These are phyloP conservation scores for Naematelia encephala DNA, from an alignment of 768 basidiomycete genomes.

Conservation along the genomic window DNA sequence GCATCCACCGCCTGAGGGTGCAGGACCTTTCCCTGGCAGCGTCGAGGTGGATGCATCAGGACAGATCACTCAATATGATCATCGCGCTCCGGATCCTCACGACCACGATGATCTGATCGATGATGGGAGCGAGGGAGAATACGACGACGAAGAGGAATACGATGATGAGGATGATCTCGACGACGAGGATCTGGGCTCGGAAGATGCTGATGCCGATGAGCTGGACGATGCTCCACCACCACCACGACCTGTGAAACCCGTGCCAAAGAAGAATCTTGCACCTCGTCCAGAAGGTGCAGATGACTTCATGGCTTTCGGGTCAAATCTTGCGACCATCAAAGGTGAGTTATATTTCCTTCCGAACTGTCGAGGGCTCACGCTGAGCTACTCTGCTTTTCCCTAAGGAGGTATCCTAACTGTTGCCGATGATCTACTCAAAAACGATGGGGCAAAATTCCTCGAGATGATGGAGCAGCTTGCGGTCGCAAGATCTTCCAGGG, in stretches of 20 bases:
- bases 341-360: constrained; percentile 39
- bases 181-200: constrained; percentile 57
- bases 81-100: constrained; percentile 47
- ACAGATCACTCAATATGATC: constrained; percentile 58
- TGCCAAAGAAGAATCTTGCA: constrained; percentile 10
- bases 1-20: constrained; percentile 84
- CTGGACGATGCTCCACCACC: constrained; percentile 61
- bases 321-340: constrained; percentile 68
- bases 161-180: constrained; percentile 57
- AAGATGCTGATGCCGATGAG: constrained; percentile 60
- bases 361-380: constrained; percentile 32
- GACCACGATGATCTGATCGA: constrained; percentile 46
- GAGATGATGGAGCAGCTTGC: constrained; percentile 99
- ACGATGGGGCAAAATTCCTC: constrained; percentile 96
- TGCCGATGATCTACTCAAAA: constrained; percentile 96
- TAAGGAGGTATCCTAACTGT: constrained; percentile 94
- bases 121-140: constrained; percentile 56
- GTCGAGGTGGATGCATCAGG: constrained; percentile 95
- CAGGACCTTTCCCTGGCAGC: constrained; percentile 96
- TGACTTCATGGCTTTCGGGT: constrained; percentile 75
- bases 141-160: constrained; percentile 47
- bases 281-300: constrained; percentile 51
- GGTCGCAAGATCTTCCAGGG: constrained; percentile 85
- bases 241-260: constrained; percentile 27
- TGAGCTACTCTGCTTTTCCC: constrained; percentile 34